Percentiles rank a stretch among this genome's conserved stretches.
phyloP scores from a whole-genome alignment of 108 stramenopile genomes.

The Cyclostephanos invisitatus region DNA sequence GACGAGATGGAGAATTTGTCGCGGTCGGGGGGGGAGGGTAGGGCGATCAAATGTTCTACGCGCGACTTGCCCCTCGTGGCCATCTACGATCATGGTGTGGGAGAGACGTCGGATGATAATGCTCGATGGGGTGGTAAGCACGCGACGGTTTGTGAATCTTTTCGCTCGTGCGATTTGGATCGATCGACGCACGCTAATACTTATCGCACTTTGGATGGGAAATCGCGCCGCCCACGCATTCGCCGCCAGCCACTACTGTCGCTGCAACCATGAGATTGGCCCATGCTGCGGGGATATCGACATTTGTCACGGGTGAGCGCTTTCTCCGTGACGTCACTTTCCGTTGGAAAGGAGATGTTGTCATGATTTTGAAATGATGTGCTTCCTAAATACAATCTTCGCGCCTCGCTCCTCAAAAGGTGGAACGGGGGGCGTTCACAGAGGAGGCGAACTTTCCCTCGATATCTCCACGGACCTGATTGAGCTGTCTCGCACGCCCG shows the following conservation, averaged over 20 bases:
- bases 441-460: constrained; percentile 81
- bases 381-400: constrained; percentile 18
- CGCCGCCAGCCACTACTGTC: constrained; percentile 90
- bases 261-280: constrained; percentile 93
- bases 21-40: constrained; percentile 63
- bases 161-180: constrained; percentile 1
- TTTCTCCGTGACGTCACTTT: background rate
- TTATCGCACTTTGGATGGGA: no score
- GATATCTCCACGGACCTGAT: constrained; percentile 94
- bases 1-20: constrained; percentile 90
- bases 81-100: constrained; percentile 26
- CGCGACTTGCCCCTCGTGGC: constrained; percentile 83
- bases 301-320: constrained; percentile 84
- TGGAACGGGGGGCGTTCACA: constrained; percentile 95
- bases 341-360: background rate
- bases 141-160: background rate
- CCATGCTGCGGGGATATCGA: constrained; percentile 81
- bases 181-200: constrained; percentile 33
- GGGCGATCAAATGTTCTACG: constrained; percentile 89
- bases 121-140: constrained; percentile 52
- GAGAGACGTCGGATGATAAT: constrained; percentile 17
- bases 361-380: background rate
- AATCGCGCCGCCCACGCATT: background rate
- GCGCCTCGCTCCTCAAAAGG: constrained; percentile 36
- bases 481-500: constrained; percentile 89